A percentile compares a stretch with the other conserved stretches of the same genome.
phyloP scores from a whole-genome alignment of 1,139 yeast genomes.

The Pichia cactophila region DNA sequence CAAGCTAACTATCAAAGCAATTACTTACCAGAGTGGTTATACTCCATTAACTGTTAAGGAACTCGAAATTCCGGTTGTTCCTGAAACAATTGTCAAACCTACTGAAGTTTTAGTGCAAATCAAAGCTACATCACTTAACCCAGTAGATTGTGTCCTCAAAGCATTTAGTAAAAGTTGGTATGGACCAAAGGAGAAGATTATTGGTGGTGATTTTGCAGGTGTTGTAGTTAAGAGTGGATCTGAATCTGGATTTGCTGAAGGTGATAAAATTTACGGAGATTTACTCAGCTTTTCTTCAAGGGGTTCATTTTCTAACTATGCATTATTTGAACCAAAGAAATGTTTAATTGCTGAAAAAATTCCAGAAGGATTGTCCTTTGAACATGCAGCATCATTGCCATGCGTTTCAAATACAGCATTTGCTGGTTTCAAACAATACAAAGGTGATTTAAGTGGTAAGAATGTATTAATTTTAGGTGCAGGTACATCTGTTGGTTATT shows the following conservation, averaged over 20 bases:
- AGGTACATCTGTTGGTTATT: slow-evolving; percentile 63
- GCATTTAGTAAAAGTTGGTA: slow-evolving; percentile 24
- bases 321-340: slow-evolving; percentile 35
- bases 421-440: slow-evolving; percentile 21
- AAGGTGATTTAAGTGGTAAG: slow-evolving; percentile 19
- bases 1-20: slow-evolving; percentile 10
- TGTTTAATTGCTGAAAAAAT: slow-evolving; percentile 32
- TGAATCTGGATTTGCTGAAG: slow-evolving; percentile 33
- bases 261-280: slow-evolving; percentile 62
- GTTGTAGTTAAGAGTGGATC: slow-evolving; percentile 52
- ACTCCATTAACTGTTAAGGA: slow-evolving; percentile 16
- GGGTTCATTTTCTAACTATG: slow-evolving; percentile 47
- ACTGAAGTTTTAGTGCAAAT: slow-evolving; percentile 52
- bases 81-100: slow-evolving; percentile 27
- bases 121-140: slow-evolving; percentile 54
- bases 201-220: slow-evolving; percentile 69
- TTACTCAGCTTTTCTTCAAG: slow-evolving; percentile 36
- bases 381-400: slow-evolving; percentile 56
- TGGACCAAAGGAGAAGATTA: slow-evolving; percentile 31
- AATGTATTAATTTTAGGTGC: slow-evolving; percentile 62
- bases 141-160: slow-evolving; percentile 50
- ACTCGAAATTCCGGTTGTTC: slow-evolving; percentile 9
- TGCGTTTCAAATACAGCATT: slow-evolving; percentile 35
- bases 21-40: slow-evolving; percentile 14
- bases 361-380: slow-evolving; percentile 42